phyloP scores from a whole-genome alignment of 345 rosid species.

The Brassica cretica region DNA sequence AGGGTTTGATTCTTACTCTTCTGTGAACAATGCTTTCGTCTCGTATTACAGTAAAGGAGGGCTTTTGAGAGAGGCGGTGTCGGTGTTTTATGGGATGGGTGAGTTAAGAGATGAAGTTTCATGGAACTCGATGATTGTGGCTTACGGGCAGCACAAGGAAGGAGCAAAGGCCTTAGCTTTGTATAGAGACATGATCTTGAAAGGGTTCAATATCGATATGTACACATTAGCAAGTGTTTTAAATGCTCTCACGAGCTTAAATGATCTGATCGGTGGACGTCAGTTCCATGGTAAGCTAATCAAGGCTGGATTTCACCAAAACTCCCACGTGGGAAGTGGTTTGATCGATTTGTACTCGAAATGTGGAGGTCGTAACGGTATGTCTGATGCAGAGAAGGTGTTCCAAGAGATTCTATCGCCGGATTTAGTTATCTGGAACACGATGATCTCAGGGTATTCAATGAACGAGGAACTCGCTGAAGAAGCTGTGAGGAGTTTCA shows the following conservation, averaged over 20 bases:
- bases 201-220: constrained; percentile 65
- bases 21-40: constrained; percentile 74
- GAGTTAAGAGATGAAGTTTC: constrained; percentile 72
- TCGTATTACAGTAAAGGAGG: constrained; percentile 70
- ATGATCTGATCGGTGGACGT: constrained; percentile 62
- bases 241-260: constrained; percentile 64
- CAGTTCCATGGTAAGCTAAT: constrained; percentile 73
- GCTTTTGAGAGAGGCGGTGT: constrained; percentile 59
- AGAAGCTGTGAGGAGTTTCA: constrained; percentile 69
- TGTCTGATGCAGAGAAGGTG: constrained; percentile 62
- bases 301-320: constrained; percentile 69
- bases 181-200: constrained; percentile 63
- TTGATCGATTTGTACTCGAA: constrained; percentile 86
- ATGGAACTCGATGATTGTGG: constrained; percentile 95
- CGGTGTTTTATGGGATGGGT: constrained; percentile 61
- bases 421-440: constrained; percentile 84
- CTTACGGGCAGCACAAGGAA: constrained; percentile 75
- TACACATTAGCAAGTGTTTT: constrained; percentile 80
- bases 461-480: constrained; percentile 60
- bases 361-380: constrained; percentile 51
- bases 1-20: constrained; percentile 66
- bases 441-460: constrained; percentile 85
- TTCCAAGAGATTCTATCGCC: constrained; percentile 61
- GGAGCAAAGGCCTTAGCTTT: constrained; percentile 64
- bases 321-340: constrained; percentile 83